Base-by-base conservation (phyloP, 1,139 yeast genomes). In the Blastobotrys indianensis region DNA sequence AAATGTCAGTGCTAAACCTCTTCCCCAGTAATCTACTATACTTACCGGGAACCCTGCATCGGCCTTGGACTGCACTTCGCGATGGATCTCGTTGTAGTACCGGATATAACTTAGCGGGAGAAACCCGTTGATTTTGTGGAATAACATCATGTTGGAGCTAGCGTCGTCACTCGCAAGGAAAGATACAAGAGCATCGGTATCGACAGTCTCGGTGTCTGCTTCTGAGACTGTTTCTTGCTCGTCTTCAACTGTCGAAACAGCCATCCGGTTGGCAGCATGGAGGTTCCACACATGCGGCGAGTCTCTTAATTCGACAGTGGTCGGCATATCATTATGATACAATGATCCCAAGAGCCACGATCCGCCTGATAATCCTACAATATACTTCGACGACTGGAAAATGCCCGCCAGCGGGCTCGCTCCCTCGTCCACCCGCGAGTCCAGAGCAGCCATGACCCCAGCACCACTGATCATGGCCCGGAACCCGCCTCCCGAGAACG, bases 331-430 rank as follows among this genome's bases (percentile, higher is more conserved):
- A 23, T 44, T 44, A 30, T 41, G 15, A 3, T 81, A 85, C 47
- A 88, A 67, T 11, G 95, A 76, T 3, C 94, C 92, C n/a, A 87
- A 80, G 47, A 87, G 71, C 96, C 96, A 88, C 53, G 80, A 80
- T 44, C 95, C 95, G 38, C 97, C 97, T 0, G 94, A 82, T 39
- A 88, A 73, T 32, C 97, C 97, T 1, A 86, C 75, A 39, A 90
- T 63, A 63, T 88, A 90, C 2, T 95, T 82, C 0, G 94, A 63
- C 2, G 85, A 70, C 61, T 90, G 92, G 42, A 85, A 94, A 94
- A 47, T 7, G 3, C 38, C 38, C 17, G 10, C 28, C 3, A 35
- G 38, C 30, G 70, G 65, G 2, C 73, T 76, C 17, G 64, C 66
- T 2, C 79, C 71, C 41, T 77, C 79, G 2, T 62, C 66, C 5